Conservation (phyloP, 768 basidiomycete genomes). For the Tephrocybe sp. region DNA sequence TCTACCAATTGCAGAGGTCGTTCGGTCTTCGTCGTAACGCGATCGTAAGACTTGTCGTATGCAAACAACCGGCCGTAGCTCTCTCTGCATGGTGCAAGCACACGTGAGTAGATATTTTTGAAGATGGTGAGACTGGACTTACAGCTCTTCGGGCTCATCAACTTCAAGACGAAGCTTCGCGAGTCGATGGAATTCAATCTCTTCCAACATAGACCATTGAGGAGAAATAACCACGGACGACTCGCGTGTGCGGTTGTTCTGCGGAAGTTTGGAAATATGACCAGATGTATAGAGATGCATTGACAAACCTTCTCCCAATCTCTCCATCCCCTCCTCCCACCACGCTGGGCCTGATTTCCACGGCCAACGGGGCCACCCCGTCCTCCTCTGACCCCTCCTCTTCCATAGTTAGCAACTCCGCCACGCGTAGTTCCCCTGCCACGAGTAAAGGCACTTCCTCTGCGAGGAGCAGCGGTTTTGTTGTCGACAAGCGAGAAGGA, state of each 20-base stretch:
- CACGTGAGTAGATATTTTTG: conserved; percentile 9
- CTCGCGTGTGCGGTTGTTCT: conserved; percentile 86
- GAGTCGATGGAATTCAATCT: conserved; percentile 93
- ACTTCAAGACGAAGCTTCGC: conserved; percentile 92
- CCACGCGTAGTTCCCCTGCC: conserved; percentile 59
- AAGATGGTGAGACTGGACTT: conserved; percentile 26
- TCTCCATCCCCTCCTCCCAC: conserved; percentile 79
- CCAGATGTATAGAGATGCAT: not conserved
- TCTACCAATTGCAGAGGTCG: conserved; percentile 89
- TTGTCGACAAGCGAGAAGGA: conserved; percentile 96
- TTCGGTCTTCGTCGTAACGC: conserved; percentile 92
- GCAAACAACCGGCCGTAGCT: conserved; percentile 87
- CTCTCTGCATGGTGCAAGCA: conserved; percentile 48
- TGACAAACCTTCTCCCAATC: conserved; percentile 87
- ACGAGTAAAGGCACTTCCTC: conserved; percentile 64
- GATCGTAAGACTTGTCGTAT: conserved; percentile 95
- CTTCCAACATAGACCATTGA: conserved; percentile 94
- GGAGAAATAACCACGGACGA: conserved; percentile 91
- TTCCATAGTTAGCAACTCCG: conserved; percentile 35
- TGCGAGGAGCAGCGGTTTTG: conserved; percentile 68
- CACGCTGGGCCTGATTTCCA: conserved; percentile 45
- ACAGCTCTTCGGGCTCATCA: conserved; percentile 90
- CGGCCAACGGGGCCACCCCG: conserved; percentile 45
- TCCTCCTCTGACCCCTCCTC: conserved; percentile 48
- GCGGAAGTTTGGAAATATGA: conserved; percentile 15